Evolutionary conservation across 495 filamentous ascomycete species (phyloP), one percentile per base, ranked within the genome.

Genomic region (Niebla homalea): DNA sequence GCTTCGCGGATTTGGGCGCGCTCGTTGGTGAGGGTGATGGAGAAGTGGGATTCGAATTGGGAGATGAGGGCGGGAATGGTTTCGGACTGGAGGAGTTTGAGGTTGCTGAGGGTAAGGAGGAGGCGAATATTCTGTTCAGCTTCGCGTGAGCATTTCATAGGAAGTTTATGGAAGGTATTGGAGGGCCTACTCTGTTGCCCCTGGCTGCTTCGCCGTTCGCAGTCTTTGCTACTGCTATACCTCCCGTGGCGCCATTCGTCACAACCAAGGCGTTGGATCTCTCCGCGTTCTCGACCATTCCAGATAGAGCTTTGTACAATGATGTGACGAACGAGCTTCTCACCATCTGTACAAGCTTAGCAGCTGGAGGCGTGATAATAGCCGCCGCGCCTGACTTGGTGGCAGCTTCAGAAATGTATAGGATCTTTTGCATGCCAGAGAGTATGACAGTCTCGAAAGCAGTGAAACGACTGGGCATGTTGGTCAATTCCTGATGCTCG

Each of bases 271-370:
- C 73, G 47, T 76, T 74, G 1, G 80, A 61, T 36, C 74, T 79
- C 65, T 95, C 88, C 29, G 92, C 90, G 65, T 92, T 94, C 65
- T 96, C 92, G 0, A 98, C 87, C 76, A 98, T 85, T 3, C 90
- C 92, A 57, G 87, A 87, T 4, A 98, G 68, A 29, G 84, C 82
- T 62, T 92, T 94, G 65, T 95, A 95, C 36, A 98, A 71, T 37
- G 87, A 90, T 3, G 80, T 85, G 4, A 94, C 87, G 60, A 96
- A 97, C 55, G 89, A 84, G 36, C 74, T 78, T 46, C 88, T 76
- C 18, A 95, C 87, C 75, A 84, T 83, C 60, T 89, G 81, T 21
- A 96, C 67, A 39, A 95, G 64, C 62, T 96, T 97, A 11, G 79
- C 69, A 20, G 84, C 79, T 2, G 92, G 92, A 35, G 88, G 81